A percentile compares a stretch with the other conserved stretches of the same genome.
Evolutionary conservation across 805 yeast genomes (phyloP).

Genomic region (Sugiyamaella lignohabitans): DNA sequence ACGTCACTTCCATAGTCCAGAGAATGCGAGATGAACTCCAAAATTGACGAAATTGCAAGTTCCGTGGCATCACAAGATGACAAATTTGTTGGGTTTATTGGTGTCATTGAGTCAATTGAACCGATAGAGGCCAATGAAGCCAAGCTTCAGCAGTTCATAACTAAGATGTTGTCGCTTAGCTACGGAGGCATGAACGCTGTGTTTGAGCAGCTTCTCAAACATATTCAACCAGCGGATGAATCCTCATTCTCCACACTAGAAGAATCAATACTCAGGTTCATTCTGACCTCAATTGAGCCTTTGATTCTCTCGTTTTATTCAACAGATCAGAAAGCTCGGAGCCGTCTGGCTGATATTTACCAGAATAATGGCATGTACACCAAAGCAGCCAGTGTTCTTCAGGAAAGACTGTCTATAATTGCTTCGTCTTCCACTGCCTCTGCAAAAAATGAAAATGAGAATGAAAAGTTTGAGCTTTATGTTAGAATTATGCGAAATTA

Average conservation of each 20-base stretch:
- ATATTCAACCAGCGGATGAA: background rate
- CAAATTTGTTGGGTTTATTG: background rate
- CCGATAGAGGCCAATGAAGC: too few species aligned
- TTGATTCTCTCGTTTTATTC: slow-evolving; percentile 21
- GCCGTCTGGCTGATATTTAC: slow-evolving; percentile 23
- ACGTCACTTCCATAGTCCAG: too few species aligned
- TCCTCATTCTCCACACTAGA: background rate
- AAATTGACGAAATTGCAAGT: background rate
- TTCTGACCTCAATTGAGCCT: slow-evolving; percentile 9
- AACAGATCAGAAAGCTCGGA: slow-evolving; percentile 22
- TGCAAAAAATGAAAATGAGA: slow-evolving; percentile 15
- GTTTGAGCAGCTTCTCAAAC: background rate
- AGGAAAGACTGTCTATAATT: slow-evolving; percentile 22
- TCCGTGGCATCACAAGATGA: background rate
- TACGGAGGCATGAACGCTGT: background rate
- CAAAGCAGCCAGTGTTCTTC: slow-evolving; percentile 24
- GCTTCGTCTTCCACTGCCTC: background rate
- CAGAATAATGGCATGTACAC: slow-evolving; percentile 15
- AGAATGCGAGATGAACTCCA: too few species aligned
- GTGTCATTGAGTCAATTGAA: background rate
- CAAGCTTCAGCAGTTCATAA: background rate
- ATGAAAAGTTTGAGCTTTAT: slow-evolving; percentile 20
- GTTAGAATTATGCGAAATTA: slow-evolving; percentile 25
- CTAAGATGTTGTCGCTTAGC: background rate
- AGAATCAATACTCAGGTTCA: background rate